These are phyloP conservation scores for Pelargonium citronellum DNA, from an alignment of 441 rosid species.

Conservation along the genomic window DNA sequence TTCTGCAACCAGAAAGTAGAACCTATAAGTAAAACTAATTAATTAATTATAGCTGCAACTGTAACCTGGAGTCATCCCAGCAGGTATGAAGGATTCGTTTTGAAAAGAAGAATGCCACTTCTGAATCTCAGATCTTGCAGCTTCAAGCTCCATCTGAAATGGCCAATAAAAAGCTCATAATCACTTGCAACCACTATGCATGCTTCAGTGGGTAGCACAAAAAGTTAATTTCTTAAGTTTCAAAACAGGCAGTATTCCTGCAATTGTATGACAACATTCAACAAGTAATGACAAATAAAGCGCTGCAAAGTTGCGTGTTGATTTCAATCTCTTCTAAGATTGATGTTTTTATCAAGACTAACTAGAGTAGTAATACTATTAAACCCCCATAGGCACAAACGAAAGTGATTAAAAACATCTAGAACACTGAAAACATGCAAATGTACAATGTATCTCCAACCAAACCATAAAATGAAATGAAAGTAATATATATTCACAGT, in stretches of 20 bases:
- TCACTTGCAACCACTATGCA: background rate
- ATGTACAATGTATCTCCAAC: background rate
- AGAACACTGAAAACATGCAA: background rate
- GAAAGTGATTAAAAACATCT: background rate
- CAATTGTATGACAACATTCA: background rate
- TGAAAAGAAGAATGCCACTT: conserved; percentile 82
- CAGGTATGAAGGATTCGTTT: conserved; percentile 58
- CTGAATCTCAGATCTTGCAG: conserved; percentile 66
- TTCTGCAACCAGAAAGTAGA: background rate
- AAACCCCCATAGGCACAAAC: background rate
- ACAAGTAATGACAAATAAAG: background rate
- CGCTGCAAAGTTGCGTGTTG: background rate
- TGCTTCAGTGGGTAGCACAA: background rate
- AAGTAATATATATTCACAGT: background rate
- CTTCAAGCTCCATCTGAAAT: conserved; percentile 65
- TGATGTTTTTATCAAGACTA: background rate
- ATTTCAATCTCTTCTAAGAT: background rate
- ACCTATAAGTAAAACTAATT: conserved; percentile 10
- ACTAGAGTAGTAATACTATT: background rate
- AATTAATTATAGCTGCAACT: conserved; percentile 18
- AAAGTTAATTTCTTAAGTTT: background rate
- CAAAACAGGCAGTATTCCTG: background rate
- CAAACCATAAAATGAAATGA: background rate
- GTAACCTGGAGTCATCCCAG: conserved; percentile 75
- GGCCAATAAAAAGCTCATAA: conserved; percentile 3